These are phyloP conservation scores for Fusarium armeniacum DNA, from an alignment of 2,329 filamentous ascomycete genomes.

Conservation along the genomic window DNA sequence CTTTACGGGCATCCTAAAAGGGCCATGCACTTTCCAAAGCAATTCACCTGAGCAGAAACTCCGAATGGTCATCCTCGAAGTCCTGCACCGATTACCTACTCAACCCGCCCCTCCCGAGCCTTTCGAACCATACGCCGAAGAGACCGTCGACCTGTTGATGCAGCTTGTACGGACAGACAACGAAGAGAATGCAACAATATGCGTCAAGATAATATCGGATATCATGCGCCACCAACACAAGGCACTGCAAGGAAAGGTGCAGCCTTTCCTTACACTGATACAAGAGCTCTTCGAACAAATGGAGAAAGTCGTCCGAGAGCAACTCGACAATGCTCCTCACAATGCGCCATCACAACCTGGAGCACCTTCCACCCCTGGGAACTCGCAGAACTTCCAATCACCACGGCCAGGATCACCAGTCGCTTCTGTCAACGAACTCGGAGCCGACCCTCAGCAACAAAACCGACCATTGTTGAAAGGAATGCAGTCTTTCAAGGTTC, in stretches of 20 bases:
- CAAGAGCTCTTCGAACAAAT: constrained; percentile 96
- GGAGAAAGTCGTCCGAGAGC: constrained; percentile 94
- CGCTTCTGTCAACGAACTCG: constrained; percentile 83
- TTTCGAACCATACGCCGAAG: constrained; percentile 88
- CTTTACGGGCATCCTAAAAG: constrained; percentile 86
- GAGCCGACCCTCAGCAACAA: constrained; percentile 83
- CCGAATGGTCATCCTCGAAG: constrained; percentile 93
- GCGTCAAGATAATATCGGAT: constrained; percentile 98
- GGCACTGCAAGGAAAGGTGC: constrained; percentile 81
- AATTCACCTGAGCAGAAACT: constrained; percentile 94
- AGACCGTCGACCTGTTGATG: constrained; percentile 93
- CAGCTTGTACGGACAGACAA: constrained; percentile 90
- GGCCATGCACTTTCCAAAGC: constrained; percentile 90
- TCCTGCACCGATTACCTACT: constrained; percentile 86
- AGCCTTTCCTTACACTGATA: constrained; percentile 90
- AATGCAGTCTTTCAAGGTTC: constrained; percentile 99
- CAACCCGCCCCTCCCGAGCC: constrained; percentile 79
- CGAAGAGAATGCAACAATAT: constrained; percentile 98
- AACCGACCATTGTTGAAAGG: constrained; percentile 86
- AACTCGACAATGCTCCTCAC: constrained; percentile 83
- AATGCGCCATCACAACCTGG: constrained; percentile 65
- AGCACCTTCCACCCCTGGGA: constrained; percentile 76
- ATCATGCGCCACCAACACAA: constrained; percentile 94
- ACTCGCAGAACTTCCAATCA: constrained; percentile 82
- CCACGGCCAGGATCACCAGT: constrained; percentile 92